Evolutionary conservation across 768 basidiomycete species (phyloP), one percentile per base, ranked within the genome.

Genomic region (Leccinum broughii): DNA sequence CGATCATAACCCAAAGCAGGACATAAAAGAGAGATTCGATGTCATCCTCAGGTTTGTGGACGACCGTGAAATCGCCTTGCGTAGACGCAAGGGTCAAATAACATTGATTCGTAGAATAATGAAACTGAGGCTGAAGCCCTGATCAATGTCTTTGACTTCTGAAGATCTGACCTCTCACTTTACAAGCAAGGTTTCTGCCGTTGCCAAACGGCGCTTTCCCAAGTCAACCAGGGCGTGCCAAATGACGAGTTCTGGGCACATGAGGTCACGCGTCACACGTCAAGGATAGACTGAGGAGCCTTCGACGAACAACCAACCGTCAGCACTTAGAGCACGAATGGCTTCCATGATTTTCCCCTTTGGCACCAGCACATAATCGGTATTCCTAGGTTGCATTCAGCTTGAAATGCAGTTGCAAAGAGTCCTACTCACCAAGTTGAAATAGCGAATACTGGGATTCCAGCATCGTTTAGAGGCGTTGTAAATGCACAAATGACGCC

Each of bases 221-320:
- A 22, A 22, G 22, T 22, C n/a, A 86, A 82, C 64, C 85, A 85
- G 63, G 85, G 82, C 9, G 78, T 79, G 8, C 76, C 84, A 2
- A 89, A 89, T 65, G 75, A 73, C 48, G 78, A 78, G 52, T 84
- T 90, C 66, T 90, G 89, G 87, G 88, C 80, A 26, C 89, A 91
- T 63, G 88, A 90, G 76, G 84, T 84, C 22, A 22, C 22, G 1
- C 22, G 22, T 22, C 22, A 22, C 24, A 3, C 9, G 3, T 32
- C 30, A 34, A 34, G 64, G 58, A 26, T 34, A 34, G 28, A 56
- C 30, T 17, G 56, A 48, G 10, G 58, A 64, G n/a, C 52, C 50
- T 28, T 60, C 56, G 17, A 50, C 49, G 51, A 70, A 72, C 51
- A 60, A 17, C 85, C 87, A 88, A 2, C 84, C 84, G 66, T 87